phyloP scores from a whole-genome alignment of 192 early-diverging fungal genomes.

The Podila clonocystis region DNA sequence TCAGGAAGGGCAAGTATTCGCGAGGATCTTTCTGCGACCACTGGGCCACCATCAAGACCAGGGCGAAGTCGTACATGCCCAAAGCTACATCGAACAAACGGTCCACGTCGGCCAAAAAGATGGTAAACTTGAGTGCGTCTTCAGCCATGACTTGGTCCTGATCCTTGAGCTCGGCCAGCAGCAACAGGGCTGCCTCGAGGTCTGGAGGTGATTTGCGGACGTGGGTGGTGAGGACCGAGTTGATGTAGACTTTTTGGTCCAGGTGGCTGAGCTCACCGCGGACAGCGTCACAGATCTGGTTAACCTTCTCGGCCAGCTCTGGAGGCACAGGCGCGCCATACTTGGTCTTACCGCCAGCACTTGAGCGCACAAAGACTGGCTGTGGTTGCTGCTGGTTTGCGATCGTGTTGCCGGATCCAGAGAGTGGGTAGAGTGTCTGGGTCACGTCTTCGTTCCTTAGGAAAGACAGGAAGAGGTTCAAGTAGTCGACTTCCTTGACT shows the following conservation, averaged over 20 bases:
- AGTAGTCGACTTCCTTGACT: conserved; percentile 82
- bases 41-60: conserved; percentile 96
- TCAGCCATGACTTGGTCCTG: conserved; percentile 75
- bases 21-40: conserved; percentile 96
- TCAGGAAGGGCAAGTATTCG: conserved; percentile 92
- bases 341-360: conserved; percentile 3
- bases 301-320: conserved; percentile 70
- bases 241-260: conserved; percentile 70
- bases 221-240: conserved; percentile 86
- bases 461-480: conserved; percentile 91
- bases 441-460: conserved; percentile 88
- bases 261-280: conserved; percentile 65
- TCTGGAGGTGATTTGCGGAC: conserved; percentile 84
- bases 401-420: conserved; percentile 12
- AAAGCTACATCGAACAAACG: conserved; percentile 90
- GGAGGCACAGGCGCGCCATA: conserved; percentile 4
- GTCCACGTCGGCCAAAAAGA: conserved; percentile 92
- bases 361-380: conserved; percentile 3
- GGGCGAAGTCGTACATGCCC: conserved; percentile 92
- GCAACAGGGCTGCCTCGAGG: conserved; percentile 79
- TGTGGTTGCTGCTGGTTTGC: conserved; percentile 12
- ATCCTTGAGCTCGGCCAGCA: conserved; percentile 73
- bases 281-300: conserved; percentile 75
- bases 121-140: conserved; percentile 86
- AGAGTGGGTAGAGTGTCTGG: conserved; percentile 77